Base-by-base conservation (phyloP, 2,329 filamentous ascomycete genomes). In the Scortechinia acanthostroma region DNA sequence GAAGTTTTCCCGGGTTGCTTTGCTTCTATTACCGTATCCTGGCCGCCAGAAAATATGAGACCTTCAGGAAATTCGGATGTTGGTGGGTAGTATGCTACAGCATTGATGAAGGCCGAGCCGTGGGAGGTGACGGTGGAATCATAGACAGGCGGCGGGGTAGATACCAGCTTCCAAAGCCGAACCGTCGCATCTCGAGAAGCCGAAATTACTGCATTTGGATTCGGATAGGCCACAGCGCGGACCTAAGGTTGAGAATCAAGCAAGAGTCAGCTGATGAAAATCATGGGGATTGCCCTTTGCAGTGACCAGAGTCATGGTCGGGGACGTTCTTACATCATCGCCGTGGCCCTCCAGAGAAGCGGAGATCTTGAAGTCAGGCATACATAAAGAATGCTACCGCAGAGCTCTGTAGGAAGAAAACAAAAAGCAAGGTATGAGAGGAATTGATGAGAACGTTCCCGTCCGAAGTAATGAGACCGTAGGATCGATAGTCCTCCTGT, bases 141-240 rank as follows among this genome's bases (percentile, higher is more conserved):
- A 63, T 86, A 97, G 16, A 66, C 65, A 1, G 86, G 83, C 22
- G 88, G 86, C 20, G 74, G 71, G 37, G 76, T 68, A 40, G 79
- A 76, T 21, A 76, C 71, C 47, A 81, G 80, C 52, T 80, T 84
- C 93, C 93, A 98, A 52, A 88, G 68, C 43, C 91, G 84, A 45
- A 96, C 90, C 15, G 88, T 94, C 55, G 85, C 86, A 69, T 98
- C 93, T 66, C 93, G 79, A 42, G 93, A 97, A 25, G 88, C 89
- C 17, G 93, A 95, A 52, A 95, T 69, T 48, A 95, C 71, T 42
- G 77, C 73, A 51, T 85, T 77, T 48, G 85, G 69, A 43, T 76
- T 76, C 19, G 90, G 88, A 57, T 91, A 96, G 58, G 74, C 74
- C 54, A 95, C 86, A 51, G 81, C 86, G 55, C 91, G 89, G 55